phyloP scores from a whole-genome alignment of 805 yeast species.

The Suhomyces sp. region DNA sequence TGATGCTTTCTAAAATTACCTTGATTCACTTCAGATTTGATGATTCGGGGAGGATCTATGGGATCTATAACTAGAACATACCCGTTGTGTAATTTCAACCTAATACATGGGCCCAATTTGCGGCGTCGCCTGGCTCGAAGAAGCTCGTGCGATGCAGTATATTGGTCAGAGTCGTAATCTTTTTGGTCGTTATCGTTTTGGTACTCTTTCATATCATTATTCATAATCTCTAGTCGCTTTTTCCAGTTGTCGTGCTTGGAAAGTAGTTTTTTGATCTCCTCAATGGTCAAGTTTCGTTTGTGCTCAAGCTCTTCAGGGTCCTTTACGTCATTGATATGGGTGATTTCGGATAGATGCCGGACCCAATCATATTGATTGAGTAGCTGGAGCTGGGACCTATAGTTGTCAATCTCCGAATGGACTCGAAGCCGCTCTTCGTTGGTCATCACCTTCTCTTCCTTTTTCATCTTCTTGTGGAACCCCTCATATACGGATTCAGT shows the following conservation, averaged over 20 bases:
- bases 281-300: conserved; percentile 52
- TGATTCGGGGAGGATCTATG: conserved; percentile 21
- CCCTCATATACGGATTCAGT: conserved; percentile 40
- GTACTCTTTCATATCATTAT: conserved; percentile 20
- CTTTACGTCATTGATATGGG: conserved; percentile 46
- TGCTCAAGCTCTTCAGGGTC: conserved; percentile 49
- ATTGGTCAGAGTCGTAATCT: conserved; percentile 29
- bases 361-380: conserved; percentile 47
- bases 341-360: conserved; percentile 43
- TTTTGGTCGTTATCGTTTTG: conserved; percentile 12
- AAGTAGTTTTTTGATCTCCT: conserved; percentile 42
- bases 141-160: conserved; percentile 20
- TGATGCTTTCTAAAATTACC: no score
- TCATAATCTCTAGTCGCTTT: conserved; percentile 26
- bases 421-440: conserved; percentile 52
- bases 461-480: conserved; percentile 59
- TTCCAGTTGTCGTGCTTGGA: conserved; percentile 40
- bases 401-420: conserved; percentile 55
- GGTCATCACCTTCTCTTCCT: conserved; percentile 61
- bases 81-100: conserved; percentile 36
- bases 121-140: conserved; percentile 21
- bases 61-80: conserved; percentile 42
- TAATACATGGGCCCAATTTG: conserved; percentile 36
- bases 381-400: conserved; percentile 42
- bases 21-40: neutral